phyloP scores from a whole-genome alignment of 371 early-diverging fungal genomes.

The Mortierella sp. region DNA sequence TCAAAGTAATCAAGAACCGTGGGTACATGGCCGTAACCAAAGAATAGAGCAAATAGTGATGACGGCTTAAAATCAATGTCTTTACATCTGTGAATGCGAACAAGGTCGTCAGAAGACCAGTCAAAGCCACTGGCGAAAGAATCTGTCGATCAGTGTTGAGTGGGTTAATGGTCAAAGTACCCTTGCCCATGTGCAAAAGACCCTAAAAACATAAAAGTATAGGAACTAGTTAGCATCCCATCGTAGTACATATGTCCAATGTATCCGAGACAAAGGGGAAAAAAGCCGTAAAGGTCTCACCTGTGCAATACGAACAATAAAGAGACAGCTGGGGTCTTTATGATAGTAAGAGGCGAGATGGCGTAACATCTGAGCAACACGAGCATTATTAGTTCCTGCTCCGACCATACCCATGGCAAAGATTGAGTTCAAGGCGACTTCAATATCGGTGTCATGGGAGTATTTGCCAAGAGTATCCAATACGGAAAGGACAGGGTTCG shows the following conservation, averaged over 20 bases:
- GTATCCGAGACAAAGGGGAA: neutral
- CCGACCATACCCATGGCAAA: constrained; percentile 99
- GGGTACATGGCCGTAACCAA: constrained; percentile 96
- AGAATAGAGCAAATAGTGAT: constrained; percentile 95
- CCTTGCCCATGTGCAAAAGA: constrained; percentile 98
- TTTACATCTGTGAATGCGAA: constrained; percentile 94
- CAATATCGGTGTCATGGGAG: constrained; percentile 96
- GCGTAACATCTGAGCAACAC: constrained; percentile 97
- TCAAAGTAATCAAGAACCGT: constrained; percentile 95
- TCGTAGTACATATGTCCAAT: neutral
- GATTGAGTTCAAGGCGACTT: constrained; percentile 96
- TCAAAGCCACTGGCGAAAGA: constrained; percentile 92
- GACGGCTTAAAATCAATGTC: constrained; percentile 85
- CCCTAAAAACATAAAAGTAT: constrained; percentile 63
- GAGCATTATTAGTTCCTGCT: constrained; percentile 99
- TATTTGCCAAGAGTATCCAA: constrained; percentile 97
- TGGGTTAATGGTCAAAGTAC: constrained; percentile 96
- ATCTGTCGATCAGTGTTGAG: constrained; percentile 92
- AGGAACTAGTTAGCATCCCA: neutral
- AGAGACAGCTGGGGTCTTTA: constrained; percentile 94
- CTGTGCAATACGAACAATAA: constrained; percentile 97
- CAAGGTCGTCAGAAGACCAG: constrained; percentile 88
- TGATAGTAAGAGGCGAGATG: constrained; percentile 97
- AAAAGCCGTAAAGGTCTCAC: constrained; percentile 32
- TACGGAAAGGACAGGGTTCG: constrained; percentile 93